Conservation (phyloP, 202 grass and related monocot genomes). For the Panicum hallii region DNA sequence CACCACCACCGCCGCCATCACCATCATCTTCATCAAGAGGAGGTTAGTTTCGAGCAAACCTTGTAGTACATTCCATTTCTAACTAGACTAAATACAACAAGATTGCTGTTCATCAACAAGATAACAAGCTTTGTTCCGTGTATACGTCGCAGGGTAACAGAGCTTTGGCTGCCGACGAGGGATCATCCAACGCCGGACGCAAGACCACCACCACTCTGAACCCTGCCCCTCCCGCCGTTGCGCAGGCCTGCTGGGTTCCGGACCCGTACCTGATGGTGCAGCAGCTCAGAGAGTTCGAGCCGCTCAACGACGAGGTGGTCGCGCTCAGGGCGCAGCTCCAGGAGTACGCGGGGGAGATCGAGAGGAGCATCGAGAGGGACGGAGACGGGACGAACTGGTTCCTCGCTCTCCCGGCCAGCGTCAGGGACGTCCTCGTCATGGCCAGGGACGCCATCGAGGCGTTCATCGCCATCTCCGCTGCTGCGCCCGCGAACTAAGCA, state of each 20-base stretch:
- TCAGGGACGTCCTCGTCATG: slow-evolving; percentile 25
- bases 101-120: not conserved
- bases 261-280: slow-evolving; percentile 26
- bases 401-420: slow-evolving; percentile 4
- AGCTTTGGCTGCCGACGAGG: not conserved
- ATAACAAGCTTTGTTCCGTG: not conserved
- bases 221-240: not conserved
- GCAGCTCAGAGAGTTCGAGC: slow-evolving; percentile 36
- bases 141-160: not conserved
- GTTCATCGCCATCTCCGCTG: not conserved
- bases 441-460: slow-evolving; percentile 29
- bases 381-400: slow-evolving; percentile 8
- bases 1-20: not conserved
- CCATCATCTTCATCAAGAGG: not conserved
- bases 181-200: not conserved
- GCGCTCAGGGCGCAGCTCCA: slow-evolving; percentile 38
- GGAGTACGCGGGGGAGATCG: slow-evolving; percentile 31
- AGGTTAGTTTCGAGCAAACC: not conserved
- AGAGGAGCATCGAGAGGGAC: slow-evolving; percentile 6
- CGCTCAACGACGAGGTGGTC: slow-evolving; percentile 11
- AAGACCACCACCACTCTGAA: not conserved
- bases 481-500: not conserved
- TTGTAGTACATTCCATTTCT: not conserved
- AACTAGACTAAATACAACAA: not conserved
- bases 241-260: slow-evolving; percentile 11